phyloP scores from a whole-genome alignment of 2,329 filamentous ascomycete species.

The Arthrinium phaeospermum region DNA sequence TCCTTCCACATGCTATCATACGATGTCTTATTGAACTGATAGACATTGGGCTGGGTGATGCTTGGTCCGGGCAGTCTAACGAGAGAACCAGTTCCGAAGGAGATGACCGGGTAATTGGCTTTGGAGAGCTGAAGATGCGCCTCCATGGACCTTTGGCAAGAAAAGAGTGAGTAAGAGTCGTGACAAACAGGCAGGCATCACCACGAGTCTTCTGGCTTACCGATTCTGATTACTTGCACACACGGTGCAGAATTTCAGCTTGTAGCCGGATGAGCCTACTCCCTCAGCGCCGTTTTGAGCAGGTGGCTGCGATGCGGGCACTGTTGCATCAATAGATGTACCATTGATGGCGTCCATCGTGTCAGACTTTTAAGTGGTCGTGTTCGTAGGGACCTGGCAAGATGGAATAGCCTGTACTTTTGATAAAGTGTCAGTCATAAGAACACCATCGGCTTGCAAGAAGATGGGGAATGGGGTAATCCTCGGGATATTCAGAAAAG shows the following conservation, averaged over 20 bases:
- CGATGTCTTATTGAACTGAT: conserved; percentile 96
- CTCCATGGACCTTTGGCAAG: conserved; percentile 80
- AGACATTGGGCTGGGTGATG: conserved; percentile 94
- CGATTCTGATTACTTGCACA: conserved; percentile 98
- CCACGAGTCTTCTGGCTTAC: conserved; percentile 51
- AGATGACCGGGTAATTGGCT: conserved; percentile 92
- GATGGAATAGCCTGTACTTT: neutral
- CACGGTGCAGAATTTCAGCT: conserved; percentile 97
- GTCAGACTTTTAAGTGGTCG: conserved; percentile 22
- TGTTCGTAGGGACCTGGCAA: neutral
- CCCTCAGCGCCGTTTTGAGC: conserved; percentile 50
- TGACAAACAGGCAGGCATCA: neutral
- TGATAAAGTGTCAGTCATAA: neutral
- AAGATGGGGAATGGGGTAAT: neutral
- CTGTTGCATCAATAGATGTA: conserved; percentile 33
- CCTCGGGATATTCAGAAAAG: conserved; percentile 36
- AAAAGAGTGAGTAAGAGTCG: neutral
- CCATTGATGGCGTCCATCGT: conserved; percentile 50
- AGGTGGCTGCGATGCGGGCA: conserved; percentile 33
- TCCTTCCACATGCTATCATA: conserved; percentile 96
- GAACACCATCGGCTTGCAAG: neutral
- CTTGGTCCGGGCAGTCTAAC: conserved; percentile 91
- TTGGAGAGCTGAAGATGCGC: conserved; percentile 92
- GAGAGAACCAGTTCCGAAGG: conserved; percentile 93
- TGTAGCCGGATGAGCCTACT: conserved; percentile 69